These are phyloP conservation scores for Polymyxa betae DNA, from an alignment of 208 protist species.

Conservation along the genomic window DNA sequence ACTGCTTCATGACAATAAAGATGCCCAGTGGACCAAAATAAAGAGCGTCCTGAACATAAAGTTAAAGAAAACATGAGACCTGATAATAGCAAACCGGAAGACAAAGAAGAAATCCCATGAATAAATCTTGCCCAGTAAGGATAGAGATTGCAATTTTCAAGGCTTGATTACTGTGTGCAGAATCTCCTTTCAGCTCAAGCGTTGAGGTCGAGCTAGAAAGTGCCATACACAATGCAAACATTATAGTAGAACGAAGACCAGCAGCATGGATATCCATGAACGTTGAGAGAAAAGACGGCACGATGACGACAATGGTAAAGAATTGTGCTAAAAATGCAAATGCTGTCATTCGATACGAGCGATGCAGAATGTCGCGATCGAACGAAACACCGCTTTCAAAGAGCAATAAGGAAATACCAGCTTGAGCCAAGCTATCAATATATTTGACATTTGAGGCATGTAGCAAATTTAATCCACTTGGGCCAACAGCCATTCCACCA, in stretches of 20 bases:
- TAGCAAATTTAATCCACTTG: background rate
- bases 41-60: background rate
- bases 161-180: background rate
- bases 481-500: constrained; percentile 43
- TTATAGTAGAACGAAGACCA: background rate
- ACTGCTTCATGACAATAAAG: constrained; percentile 47
- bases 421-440: constrained; percentile 50
- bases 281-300: background rate
- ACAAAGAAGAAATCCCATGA: constrained; percentile 37
- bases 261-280: background rate
- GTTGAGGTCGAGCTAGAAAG: background rate
- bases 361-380: background rate
- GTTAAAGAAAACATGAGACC: background rate
- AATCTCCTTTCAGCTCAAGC: background rate
- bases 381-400: constrained; percentile 48
- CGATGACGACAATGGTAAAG: background rate
- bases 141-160: background rate
- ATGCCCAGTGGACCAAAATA: constrained; percentile 41
- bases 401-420: constrained; percentile 14
- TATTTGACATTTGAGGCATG: constrained; percentile 35
- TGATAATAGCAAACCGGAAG: background rate
- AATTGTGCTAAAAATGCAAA: background rate
- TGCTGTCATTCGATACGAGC: constrained; percentile 17
- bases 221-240: constrained; percentile 33
- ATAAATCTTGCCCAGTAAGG: constrained; percentile 9